A percentile compares a stretch with the other conserved stretches of the same genome.
Conservation (phyloP, 106 monocot species). For the Dactylorhiza incarnata region DNA sequence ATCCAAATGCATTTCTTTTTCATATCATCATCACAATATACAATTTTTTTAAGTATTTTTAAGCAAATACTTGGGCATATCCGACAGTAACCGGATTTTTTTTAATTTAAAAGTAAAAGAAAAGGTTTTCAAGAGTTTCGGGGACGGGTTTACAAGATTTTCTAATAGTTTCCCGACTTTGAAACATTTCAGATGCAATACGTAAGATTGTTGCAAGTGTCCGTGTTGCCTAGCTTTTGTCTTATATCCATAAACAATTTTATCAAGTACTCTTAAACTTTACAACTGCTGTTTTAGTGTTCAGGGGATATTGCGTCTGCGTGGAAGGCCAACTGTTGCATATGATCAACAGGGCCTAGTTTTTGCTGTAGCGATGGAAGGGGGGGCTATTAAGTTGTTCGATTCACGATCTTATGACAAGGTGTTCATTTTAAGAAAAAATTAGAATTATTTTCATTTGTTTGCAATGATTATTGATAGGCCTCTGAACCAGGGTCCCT, state of each 20-base stretch:
- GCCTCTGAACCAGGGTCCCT: slow-evolving; percentile 62
- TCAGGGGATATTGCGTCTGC: slow-evolving; percentile 78
- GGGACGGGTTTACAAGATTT: no score
- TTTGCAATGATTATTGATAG: not conserved
- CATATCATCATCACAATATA: no score
- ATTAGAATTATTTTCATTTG: not conserved
- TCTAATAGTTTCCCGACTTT: no score
- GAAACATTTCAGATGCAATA: no score
- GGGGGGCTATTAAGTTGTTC: slow-evolving; percentile 97
- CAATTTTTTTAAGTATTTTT: no score
- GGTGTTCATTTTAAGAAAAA: slow-evolving; percentile 21
- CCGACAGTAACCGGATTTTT: no score
- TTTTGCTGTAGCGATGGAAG: slow-evolving; percentile 99
- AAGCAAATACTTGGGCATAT: no score
- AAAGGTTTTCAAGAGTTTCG: no score
- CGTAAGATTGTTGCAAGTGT: no score
- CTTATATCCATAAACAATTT: not conserved
- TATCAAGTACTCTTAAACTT: slow-evolving; percentile 14
- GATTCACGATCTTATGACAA: slow-evolving; percentile 99
- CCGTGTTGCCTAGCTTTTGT: not conserved
- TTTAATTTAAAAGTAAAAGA: no score
- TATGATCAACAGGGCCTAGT: slow-evolving; percentile 99
- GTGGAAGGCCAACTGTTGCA: slow-evolving; percentile 92
- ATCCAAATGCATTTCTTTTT: no score
- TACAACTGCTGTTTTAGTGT: slow-evolving; percentile 23